Evolutionary conservation across 2,329 filamentous ascomycete genomes (phyloP).

Genomic region (Camillea tinctor): DNA sequence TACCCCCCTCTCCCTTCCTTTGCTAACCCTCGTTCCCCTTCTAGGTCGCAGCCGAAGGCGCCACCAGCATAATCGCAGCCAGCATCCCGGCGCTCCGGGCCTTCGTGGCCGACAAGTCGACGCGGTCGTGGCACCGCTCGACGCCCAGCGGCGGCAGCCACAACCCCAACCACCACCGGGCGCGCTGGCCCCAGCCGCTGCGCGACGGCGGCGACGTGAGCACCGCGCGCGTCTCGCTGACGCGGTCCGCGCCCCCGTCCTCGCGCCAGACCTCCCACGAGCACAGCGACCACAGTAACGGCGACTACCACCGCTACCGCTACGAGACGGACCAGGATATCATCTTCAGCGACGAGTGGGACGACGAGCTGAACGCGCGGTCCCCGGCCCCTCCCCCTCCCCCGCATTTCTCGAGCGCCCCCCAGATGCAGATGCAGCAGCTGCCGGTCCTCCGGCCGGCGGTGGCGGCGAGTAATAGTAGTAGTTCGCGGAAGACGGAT

Average conservation of each 20-base stretch:
- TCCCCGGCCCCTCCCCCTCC: no score
- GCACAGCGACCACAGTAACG: neutral
- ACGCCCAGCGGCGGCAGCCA: neutral
- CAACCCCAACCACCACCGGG: no score
- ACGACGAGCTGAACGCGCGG: neutral
- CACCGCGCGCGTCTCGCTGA: no score
- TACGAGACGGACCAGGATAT: neutral
- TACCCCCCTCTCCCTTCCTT: no score
- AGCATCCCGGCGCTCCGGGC: slow-evolving; percentile 7
- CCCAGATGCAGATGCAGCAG: no score
- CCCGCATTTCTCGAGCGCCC: no score
- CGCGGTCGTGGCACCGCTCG: neutral
- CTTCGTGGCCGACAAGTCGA: neutral
- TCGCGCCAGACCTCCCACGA: neutral
- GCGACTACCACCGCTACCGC: neutral
- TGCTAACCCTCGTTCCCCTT: neutral
- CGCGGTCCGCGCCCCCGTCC: no score
- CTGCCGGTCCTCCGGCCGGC: no score
- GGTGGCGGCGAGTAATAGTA: no score
- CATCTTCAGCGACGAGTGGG: neutral
- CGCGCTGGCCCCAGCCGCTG: neutral
- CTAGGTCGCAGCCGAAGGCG: slow-evolving; percentile 7
- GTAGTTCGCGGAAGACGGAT: no score
- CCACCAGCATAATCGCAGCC: slow-evolving; percentile 6
- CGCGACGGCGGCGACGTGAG: no score